Base-by-base conservation (phyloP, 164 flowering plant genomes). In the Chloranthus sessilifolius region DNA sequence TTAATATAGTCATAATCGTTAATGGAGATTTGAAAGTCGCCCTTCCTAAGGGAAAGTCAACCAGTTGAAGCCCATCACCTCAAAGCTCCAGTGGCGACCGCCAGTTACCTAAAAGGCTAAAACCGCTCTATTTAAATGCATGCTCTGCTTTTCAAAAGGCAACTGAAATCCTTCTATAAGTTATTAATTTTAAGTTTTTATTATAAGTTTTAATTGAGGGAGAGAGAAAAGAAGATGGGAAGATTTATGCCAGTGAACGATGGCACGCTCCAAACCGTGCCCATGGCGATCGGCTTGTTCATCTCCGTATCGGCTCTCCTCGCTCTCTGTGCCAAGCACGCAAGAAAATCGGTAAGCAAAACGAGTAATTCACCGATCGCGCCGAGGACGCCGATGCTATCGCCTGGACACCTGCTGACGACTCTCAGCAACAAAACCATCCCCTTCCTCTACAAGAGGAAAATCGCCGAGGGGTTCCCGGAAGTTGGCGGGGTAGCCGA, bases 361-460 rank as follows among this genome's bases (percentile, higher is more conserved):
- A 38, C 38, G 26, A 28, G 27, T 3, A 5, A 15, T 9, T 25
- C 53, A 21, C 51, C 15, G 22, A 11, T 36, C 16, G 49, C 58
- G 10, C 47, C 65, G 2, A 55, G 29, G 24, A 53, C 73, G 15
- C 72, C 65, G 17, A 31, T 62, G 16, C 3, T 30, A 3, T 31
- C 59, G 38, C 64, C 87, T 6, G 77, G 63, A 75, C 51, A 72
- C 72, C 64, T 84, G 8, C 21, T 77, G 5, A 23, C 58, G 46
- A 67, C 48, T 1, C 47, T 79, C 17, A 66, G 84, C 68, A 67
- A 65, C 67, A 81, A 75, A 62, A 70, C 80, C 23, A 53, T 61
- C 25, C 62, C 60, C 17, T 50, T 74, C 9, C 14, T 62, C 2
- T 43, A 52, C 16, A 41, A 51, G 60, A 58, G 44, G 17, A 62